Evolutionary conservation across 2,329 filamentous ascomycete species (phyloP).

Genomic region (Tympanopsis confertula): DNA sequence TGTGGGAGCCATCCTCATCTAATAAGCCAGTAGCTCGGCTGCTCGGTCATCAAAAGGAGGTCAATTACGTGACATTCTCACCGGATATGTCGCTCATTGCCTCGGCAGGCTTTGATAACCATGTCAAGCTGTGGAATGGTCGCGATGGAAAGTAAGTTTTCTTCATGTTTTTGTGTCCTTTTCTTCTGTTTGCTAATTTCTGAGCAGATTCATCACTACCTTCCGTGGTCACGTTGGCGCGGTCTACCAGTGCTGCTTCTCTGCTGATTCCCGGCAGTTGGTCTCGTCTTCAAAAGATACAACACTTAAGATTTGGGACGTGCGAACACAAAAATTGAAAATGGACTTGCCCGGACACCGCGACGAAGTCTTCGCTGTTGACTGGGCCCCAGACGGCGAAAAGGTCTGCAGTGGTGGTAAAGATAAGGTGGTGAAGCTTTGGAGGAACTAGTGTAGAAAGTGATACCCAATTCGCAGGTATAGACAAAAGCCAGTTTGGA

Average conservation of each 20-base stretch:
- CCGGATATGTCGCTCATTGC: constrained; percentile 82
- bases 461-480: too few species aligned
- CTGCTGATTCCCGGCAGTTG: constrained; percentile 77
- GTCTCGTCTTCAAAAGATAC: constrained; percentile 86
- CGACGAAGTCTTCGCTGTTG: constrained; percentile 86
- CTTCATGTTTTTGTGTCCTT: not conserved
- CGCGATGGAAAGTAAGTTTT: constrained; percentile 42
- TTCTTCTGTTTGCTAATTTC: not conserved
- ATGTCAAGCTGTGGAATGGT: constrained; percentile 83
- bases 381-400: constrained; percentile 87
- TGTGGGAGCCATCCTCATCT: constrained; percentile 72
- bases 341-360: constrained; percentile 77
- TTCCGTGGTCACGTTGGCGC: constrained; percentile 79
- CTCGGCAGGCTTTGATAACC: constrained; percentile 84
- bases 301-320: constrained; percentile 90
- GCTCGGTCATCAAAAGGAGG: constrained; percentile 90
- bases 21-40: constrained; percentile 80
- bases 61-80: constrained; percentile 91
- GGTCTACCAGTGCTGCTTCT: constrained; percentile 72
- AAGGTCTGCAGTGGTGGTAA: constrained; percentile 85
- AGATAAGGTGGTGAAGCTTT: constrained; percentile 67
- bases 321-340: constrained; percentile 70
- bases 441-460: constrained; percentile 42
- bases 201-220: constrained; percentile 63
- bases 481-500: too few species aligned